Base-by-base conservation (phyloP, 108 stramenopile genomes). In the Pseudonitzschia multistriata region DNA sequence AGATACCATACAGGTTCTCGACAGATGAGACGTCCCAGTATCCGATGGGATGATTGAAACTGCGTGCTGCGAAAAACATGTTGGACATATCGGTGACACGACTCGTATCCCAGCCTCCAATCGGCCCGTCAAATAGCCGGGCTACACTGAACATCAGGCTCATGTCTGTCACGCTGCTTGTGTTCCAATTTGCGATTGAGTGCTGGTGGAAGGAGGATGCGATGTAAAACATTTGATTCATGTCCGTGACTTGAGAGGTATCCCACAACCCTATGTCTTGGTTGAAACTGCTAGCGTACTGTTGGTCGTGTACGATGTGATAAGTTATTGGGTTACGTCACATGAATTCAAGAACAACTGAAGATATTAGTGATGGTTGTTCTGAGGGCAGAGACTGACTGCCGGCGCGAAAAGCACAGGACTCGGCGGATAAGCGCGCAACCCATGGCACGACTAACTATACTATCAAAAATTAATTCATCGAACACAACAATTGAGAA, bases 31-130 rank as follows among this genome's bases (percentile, higher is more conserved):
- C 39, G 31, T 70, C 40, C 74, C 74, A 76, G 35, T 21, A 15
- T 7, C 42, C 62, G 13, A 80, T 35, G 42, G 69, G 39, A 17
- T 71, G 61, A 48, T 80, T 72, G 52, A 80, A 80, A 15, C 27
- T 28, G 0, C 19, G 24, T 3, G 63, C 63, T 0, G 49, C 30
- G 22, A 50, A 24, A 56, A 79, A 79, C 78, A 72, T 76, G 14
- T 47, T 17, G 14, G 67, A 39, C 78, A 84, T 76, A 29, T 68
- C 62, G 10, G 14, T 49, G 11, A 78, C 77, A 22, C 31, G 39
- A 1, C 68, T 70, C 5, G 49, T 39, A 39, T 76, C 63, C 84
- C 84, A 85, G 2, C 57, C 30, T 0, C 36, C 40, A 0, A 78
- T 68, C 31, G 70, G 65, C 13, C 55, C 48, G 53, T 80, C 75